Percentiles rank a stretch among this genome's conserved stretches.
These are phyloP conservation scores for Ilex paraguariensis DNA, from an alignment of 305 asterid genomes.

Conservation along the genomic window DNA sequence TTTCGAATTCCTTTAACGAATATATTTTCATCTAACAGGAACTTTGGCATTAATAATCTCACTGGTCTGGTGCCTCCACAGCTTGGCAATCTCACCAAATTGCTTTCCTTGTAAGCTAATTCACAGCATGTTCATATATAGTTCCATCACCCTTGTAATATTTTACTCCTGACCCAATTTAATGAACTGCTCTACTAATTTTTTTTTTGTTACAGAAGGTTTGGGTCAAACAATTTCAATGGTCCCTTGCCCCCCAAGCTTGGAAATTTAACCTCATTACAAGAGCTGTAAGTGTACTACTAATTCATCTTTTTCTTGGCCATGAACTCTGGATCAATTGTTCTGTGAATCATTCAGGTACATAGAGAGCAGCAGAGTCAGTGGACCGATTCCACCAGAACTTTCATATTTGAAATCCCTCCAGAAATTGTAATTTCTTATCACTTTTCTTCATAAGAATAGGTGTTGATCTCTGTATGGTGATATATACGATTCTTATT, in stretches of 20 bases:
- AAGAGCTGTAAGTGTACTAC: constrained; percentile 37
- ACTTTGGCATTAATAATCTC: constrained; percentile 46
- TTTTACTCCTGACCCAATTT: constrained; percentile 2
- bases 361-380: constrained; percentile 64
- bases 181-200: background rate
- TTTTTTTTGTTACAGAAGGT: constrained; percentile 29
- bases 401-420: constrained; percentile 48
- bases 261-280: constrained; percentile 41
- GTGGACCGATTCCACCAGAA: constrained; percentile 56
- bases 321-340: too few species aligned
- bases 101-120: constrained; percentile 40
- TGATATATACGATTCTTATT: constrained; percentile 3
- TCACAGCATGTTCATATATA: background rate
- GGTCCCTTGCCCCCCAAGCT: constrained; percentile 48
- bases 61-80: constrained; percentile 48
- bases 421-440: constrained; percentile 30
- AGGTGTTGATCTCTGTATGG: background rate
- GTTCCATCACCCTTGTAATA: background rate
- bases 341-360: constrained; percentile 35
- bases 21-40: too few species aligned
- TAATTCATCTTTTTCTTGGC: too few species aligned
- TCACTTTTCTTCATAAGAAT: constrained; percentile 10
- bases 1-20: too few species aligned
- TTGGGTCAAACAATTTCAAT: constrained; percentile 49
- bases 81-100: constrained; percentile 44